A percentile compares a stretch with the other conserved stretches of the same genome.
Conservation (phyloP, 306 rosid species). For the Hippophae tibetana region DNA sequence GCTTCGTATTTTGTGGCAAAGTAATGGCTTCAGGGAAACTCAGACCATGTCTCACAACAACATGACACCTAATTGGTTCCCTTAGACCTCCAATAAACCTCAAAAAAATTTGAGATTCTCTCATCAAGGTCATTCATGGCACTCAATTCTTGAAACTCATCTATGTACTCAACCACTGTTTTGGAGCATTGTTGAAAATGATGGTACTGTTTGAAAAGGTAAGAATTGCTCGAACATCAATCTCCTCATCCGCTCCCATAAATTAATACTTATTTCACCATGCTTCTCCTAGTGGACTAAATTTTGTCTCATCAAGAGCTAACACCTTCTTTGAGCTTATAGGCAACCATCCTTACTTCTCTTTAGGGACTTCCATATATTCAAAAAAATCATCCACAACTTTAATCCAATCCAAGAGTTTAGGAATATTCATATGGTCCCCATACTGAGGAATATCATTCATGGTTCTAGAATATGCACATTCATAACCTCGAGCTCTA, state of each 20-base stretch:
- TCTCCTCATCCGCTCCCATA: background rate
- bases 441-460: background rate
- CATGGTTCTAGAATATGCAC: no score
- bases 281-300: background rate
- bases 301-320: background rate
- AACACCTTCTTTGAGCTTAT: background rate
- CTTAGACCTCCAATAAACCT: background rate
- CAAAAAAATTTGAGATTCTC: accelerated
- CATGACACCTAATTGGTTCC: background rate
- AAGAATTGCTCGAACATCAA: no score
- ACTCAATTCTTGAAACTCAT: background rate
- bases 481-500: no score
- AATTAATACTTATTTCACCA: background rate
- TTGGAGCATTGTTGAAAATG: background rate
- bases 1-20: no score
- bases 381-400: background rate
- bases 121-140: background rate
- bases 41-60: background rate
- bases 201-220: background rate
- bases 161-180: background rate
- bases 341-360: background rate
- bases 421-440: background rate
- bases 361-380: background rate
- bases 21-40: no score
- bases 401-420: background rate